phyloP scores from a whole-genome alignment of 73 alveolate species.

The Effrenium voratum region DNA sequence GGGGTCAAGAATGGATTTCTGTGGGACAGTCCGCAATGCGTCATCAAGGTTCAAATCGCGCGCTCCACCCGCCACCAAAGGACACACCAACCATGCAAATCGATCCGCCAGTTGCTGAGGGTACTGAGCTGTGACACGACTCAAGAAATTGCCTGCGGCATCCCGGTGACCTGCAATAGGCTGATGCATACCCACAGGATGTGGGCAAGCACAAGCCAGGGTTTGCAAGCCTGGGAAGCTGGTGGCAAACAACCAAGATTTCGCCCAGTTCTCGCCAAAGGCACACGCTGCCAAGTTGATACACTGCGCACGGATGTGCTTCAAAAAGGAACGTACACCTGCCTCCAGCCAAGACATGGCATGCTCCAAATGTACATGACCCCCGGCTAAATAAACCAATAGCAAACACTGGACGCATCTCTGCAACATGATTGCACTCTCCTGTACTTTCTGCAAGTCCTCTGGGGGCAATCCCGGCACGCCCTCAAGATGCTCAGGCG shows the following conservation, averaged over 20 bases:
- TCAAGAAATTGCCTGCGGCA: not conserved
- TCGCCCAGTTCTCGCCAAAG: not conserved
- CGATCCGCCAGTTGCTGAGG: not conserved
- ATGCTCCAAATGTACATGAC: not conserved
- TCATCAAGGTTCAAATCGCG: not conserved
- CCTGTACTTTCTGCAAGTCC: not conserved
- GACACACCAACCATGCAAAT: not conserved
- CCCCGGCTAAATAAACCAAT: not conserved
- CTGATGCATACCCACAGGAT: not conserved
- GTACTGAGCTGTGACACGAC: not conserved
- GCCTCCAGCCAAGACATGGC: conserved; percentile 2
- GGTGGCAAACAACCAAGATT: not conserved
- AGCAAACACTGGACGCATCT: not conserved
- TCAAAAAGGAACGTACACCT: not conserved
- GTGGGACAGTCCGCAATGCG: not conserved
- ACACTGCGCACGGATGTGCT: too few species aligned
- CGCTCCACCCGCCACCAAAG: not conserved
- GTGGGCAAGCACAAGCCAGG: not conserved
- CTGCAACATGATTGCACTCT: not conserved
- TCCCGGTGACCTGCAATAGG: not conserved
- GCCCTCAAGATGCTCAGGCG: not conserved
- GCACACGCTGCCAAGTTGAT: conserved; percentile 9
- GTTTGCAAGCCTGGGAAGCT: not conserved
- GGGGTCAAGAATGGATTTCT: not conserved
- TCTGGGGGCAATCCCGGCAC: not conserved